A percentile compares a stretch with the other conserved stretches of the same genome.
These are phyloP conservation scores for Nicotiana otophora DNA, from an alignment of 257 asterid genomes.

Conservation along the genomic window DNA sequence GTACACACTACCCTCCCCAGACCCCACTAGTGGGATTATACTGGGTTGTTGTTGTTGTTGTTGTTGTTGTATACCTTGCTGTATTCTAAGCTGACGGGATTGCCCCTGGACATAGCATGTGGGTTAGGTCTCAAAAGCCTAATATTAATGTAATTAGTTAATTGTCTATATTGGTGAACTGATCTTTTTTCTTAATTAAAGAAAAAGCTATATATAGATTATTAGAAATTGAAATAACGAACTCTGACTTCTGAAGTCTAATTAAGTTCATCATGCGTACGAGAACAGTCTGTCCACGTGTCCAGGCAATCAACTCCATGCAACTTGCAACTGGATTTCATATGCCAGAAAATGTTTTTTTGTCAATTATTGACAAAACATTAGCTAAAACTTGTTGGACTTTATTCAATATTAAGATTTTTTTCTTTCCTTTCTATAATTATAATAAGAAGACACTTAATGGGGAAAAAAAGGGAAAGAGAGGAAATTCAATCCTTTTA, in stretches of 20 bases:
- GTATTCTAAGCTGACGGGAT: not conserved
- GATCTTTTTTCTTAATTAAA: conserved; percentile 7
- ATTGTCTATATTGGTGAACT: conserved; percentile 9
- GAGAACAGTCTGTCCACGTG: conserved; percentile 55
- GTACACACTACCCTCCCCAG: too few species aligned
- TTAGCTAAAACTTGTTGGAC: conserved; percentile 4
- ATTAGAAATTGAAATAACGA: not conserved
- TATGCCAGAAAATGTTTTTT: not conserved
- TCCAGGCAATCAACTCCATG: conserved; percentile 23
- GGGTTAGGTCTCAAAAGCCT: conserved; percentile 1
- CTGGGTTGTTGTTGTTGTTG: too few species aligned
- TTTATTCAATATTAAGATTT: not conserved
- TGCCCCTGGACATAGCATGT: conserved; percentile 7
- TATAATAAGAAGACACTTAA: not conserved
- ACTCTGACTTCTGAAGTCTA: not conserved
- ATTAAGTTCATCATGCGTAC: not conserved
- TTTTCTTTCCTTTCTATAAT: too few species aligned
- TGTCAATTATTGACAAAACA: not conserved
- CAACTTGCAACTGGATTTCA: conserved; percentile 16
- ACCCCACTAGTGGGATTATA: too few species aligned
- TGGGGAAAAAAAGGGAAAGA: not conserved
- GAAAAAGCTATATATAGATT: not conserved
- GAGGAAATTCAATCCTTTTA: not conserved
- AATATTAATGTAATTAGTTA: not conserved
- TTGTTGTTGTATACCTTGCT: not conserved